These are phyloP conservation scores for Neurospora sp. DNA, from an alignment of 495 filamentous ascomycete genomes.

Conservation along the genomic window DNA sequence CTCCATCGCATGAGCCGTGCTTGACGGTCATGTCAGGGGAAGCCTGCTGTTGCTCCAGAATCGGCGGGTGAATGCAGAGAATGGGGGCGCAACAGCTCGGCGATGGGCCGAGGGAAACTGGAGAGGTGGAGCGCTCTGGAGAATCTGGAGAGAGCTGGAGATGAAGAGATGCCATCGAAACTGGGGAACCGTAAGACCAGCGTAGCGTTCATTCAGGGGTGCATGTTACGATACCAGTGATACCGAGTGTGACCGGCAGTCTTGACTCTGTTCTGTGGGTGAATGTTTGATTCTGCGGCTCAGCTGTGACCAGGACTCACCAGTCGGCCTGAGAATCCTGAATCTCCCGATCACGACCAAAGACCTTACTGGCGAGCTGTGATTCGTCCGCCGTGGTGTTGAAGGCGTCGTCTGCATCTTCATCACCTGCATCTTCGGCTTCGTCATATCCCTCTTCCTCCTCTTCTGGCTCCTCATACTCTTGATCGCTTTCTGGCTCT, in stretches of 20 bases:
- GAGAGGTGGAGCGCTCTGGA: neutral
- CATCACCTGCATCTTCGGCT: neutral
- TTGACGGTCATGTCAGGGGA: neutral
- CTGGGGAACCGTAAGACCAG: neutral
- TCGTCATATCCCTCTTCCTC: neutral
- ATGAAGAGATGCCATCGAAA: neutral
- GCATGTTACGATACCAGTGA: neutral
- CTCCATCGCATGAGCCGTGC: neutral
- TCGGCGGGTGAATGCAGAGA: neutral
- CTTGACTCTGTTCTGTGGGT: neutral
- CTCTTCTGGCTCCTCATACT: slow-evolving; percentile 16
- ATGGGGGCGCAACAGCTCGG: neutral
- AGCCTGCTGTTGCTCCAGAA: neutral
- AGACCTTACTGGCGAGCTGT: neutral
- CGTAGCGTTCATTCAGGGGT: neutral
- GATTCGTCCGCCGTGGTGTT: neutral
- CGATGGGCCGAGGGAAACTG: neutral
- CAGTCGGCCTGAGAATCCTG: neutral
- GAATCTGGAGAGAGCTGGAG: neutral
- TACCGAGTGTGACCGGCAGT: neutral
- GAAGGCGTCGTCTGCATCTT: neutral
- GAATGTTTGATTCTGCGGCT: neutral
- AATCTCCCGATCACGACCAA: neutral
- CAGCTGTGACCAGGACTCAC: neutral
- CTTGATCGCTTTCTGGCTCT: slow-evolving; percentile 18